These are phyloP conservation scores for Colletotrichum zoysiae DNA, from an alignment of 2,329 filamentous ascomycete species.

Conservation along the genomic window DNA sequence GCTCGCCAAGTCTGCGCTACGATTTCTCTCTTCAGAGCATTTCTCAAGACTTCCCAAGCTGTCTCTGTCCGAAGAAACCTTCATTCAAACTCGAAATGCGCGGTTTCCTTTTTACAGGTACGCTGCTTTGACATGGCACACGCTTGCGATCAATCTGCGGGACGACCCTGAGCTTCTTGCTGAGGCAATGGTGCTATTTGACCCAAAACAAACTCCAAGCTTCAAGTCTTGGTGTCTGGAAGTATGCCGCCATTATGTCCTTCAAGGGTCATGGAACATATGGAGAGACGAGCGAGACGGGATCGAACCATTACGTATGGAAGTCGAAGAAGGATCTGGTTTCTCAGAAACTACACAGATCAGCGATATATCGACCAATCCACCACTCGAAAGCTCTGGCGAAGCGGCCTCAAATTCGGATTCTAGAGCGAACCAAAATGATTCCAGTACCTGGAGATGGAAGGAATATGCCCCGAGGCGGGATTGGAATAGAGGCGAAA, in stretches of 20 bases:
- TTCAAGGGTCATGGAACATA: not conserved
- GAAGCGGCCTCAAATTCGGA: not conserved
- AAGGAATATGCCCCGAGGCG: not conserved
- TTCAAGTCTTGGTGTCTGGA: conserved; percentile 27
- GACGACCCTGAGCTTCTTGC: not conserved
- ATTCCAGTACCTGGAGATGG: not conserved
- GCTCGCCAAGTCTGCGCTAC: not conserved
- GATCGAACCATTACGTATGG: too few species aligned
- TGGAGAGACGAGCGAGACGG: not conserved
- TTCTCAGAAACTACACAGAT: conserved; percentile 12
- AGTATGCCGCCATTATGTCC: conserved; percentile 2
- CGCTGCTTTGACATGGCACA: conserved; percentile 16
- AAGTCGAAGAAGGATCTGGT: not conserved
- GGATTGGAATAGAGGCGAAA: conserved; percentile 6
- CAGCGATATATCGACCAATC: not conserved
- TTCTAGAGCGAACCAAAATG: too few species aligned
- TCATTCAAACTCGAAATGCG: not conserved
- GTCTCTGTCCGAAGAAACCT: conserved; percentile 5
- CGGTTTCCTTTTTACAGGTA: conserved; percentile 21
- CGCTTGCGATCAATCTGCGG: not conserved
- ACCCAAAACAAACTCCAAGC: not conserved
- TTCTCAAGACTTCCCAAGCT: conserved; percentile 15
- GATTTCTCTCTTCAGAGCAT: not conserved
- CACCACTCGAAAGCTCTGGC: not conserved
- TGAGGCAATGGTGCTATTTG: conserved; percentile 8